A percentile compares a stretch with the other conserved stretches of the same genome.
Evolutionary conservation across 441 rosid genomes (phyloP).

Genomic region (Kokia cookei): DNA sequence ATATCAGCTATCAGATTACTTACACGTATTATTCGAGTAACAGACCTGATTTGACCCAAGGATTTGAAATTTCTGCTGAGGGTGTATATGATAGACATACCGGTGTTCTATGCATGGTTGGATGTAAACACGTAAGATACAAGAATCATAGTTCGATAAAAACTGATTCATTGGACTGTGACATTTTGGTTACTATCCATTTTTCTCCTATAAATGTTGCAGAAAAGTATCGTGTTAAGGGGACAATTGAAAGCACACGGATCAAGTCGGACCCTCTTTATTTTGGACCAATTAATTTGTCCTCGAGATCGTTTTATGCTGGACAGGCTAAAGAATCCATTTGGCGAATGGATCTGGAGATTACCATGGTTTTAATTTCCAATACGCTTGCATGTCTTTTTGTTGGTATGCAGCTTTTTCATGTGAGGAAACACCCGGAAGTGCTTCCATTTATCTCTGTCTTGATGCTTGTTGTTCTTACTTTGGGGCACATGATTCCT

Average conservation of each 20-base stretch:
- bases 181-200: constrained; percentile 43
- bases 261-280: constrained; percentile 55
- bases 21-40: constrained; percentile 26
- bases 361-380: constrained; percentile 65
- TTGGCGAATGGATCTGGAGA: constrained; percentile 93
- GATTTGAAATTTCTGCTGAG: constrained; percentile 61
- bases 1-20: constrained; percentile 62
- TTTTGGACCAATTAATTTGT: constrained; percentile 49
- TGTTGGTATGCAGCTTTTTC: constrained; percentile 69
- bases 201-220: constrained; percentile 59
- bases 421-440: constrained; percentile 64
- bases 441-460: constrained; percentile 67
- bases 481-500: constrained; percentile 79
- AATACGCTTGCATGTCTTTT: constrained; percentile 71
- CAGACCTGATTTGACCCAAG: constrained; percentile 17
- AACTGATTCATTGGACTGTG: constrained; percentile 48
- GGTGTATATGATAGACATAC: constrained; percentile 59
- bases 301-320: constrained; percentile 50
- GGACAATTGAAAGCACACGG: constrained; percentile 63
- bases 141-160: constrained; percentile 12
- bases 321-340: constrained; percentile 69
- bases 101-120: constrained; percentile 84
- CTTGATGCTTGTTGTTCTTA: constrained; percentile 55
- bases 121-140: constrained; percentile 43
- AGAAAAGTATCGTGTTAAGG: constrained; percentile 42